Base-by-base conservation (phyloP, 331 rosid species). In the Malus hybrid region DNA sequence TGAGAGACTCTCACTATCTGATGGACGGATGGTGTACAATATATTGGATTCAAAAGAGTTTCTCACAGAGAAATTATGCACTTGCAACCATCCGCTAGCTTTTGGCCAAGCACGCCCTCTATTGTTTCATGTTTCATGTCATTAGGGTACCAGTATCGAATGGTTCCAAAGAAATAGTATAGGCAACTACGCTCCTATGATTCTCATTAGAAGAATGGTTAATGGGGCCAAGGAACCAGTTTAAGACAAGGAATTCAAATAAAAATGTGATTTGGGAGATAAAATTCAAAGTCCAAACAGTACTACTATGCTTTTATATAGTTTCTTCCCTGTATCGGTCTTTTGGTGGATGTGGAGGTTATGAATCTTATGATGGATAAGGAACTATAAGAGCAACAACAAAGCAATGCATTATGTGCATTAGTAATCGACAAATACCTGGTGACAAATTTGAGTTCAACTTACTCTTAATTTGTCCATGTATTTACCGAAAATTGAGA, bases 401-500 rank as follows among this genome's bases (percentile, higher is more conserved):
- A 52, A 70, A 39, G 4, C 46, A 39, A 39, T 39, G 46, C 46
- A 39, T 39, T 39, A 39, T 3, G 3, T 39, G 46, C 46, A 39
- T 68, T 42, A 34, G 67, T 11, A 53, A 22, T 20, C 9, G 74
- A 42, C 75, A 75, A 61, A 28, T 29, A 52, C 65, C 34, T 36
- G 56, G 79, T 26, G 78, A 68, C 72, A 74, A 34, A 56, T 61
- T 48, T 28, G 6, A 53, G 61, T 67, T 60, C n/a, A 72, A 15
- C 63, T 12, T 13, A 10, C 57, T 12, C 60, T 9, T 53, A 61
- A 61, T 15, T 65, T 72, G 68, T 67, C 73, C 68, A 39, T 39
- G 13, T 39, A 39, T 39, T 39, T 39, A 39, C 46, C 11, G 46
- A 39, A 36, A 39, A 63, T 50, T 62, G 32, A 52, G 44, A 39